Evolutionary conservation across 1,284 basidiomycete species (phyloP).

Genomic region (Caloboletus firmus): DNA sequence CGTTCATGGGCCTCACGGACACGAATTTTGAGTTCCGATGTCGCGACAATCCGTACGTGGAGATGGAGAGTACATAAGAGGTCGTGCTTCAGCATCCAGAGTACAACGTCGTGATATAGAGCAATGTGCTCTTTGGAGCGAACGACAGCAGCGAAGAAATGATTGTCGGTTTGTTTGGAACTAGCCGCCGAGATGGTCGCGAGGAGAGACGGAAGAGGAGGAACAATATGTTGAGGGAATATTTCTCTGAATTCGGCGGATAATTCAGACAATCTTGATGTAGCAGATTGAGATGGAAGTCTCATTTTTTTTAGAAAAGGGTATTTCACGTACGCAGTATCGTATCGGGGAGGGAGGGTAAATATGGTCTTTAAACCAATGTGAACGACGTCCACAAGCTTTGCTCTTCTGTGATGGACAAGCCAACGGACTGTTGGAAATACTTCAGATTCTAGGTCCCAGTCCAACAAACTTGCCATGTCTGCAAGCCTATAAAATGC

Average conservation of each 20-base stretch:
- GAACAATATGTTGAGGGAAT: conserved; percentile 67
- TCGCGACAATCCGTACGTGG: conserved; percentile 81
- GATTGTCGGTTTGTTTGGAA: conserved; percentile 59
- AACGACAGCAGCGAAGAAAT: conserved; percentile 78
- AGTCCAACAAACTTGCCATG: conserved; percentile 80
- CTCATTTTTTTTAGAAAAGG: background rate
- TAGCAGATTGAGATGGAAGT: background rate
- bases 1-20: conserved; percentile 51
- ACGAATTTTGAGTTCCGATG: conserved; percentile 70
- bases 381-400: conserved; percentile 85
- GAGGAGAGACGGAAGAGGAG: conserved; percentile 73
- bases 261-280: conserved; percentile 59
- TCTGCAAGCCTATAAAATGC: conserved; percentile 67
- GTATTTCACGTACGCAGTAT: conserved; percentile 55
- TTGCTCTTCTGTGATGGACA: conserved; percentile 86
- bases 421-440: conserved; percentile 89
- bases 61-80: conserved; percentile 86
- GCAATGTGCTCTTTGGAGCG: conserved; percentile 65
- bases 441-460: conserved; percentile 83
- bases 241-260: conserved; percentile 61
- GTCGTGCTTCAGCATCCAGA: conserved; percentile 89
- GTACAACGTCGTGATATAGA: conserved; percentile 79
- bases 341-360: conserved; percentile 66
- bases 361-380: conserved; percentile 83
- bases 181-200: conserved; percentile 69